phyloP scores from a whole-genome alignment of 2,329 filamentous ascomycete species.

The Ophioceras dolichostomum region DNA sequence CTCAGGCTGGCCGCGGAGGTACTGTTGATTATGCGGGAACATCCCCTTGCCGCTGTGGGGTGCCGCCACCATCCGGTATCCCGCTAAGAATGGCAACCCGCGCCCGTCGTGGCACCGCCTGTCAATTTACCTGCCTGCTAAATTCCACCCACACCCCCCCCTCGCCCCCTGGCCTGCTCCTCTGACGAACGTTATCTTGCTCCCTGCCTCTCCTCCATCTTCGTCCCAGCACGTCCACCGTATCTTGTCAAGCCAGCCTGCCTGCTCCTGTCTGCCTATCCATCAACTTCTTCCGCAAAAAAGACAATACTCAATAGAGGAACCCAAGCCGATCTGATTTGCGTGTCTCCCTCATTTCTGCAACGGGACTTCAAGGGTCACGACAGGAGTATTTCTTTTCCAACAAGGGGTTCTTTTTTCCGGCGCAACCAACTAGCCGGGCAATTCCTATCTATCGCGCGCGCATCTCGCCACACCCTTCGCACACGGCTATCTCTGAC shows the following conservation, averaged over 20 bases:
- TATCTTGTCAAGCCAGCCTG: neutral
- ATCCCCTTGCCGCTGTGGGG: neutral
- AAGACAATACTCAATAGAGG: too few species aligned
- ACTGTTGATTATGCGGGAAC: constrained; percentile 2
- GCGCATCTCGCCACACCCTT: too few species aligned
- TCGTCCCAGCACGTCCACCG: neutral
- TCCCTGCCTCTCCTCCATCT: too few species aligned
- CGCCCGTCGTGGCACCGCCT: neutral
- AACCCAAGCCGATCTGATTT: too few species aligned
- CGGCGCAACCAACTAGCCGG: too few species aligned
- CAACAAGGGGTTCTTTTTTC: too few species aligned
- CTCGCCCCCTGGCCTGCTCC: constrained; percentile 1
- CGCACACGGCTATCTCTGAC: too few species aligned
- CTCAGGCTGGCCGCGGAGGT: neutral
- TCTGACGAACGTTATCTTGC: constrained; percentile 1
- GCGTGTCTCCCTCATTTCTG: too few species aligned
- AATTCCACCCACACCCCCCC: neutral
- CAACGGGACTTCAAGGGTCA: too few species aligned
- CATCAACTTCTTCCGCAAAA: too few species aligned
- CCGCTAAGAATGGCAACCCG: constrained; percentile 1
- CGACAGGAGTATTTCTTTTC: too few species aligned
- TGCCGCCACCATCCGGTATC: neutral
- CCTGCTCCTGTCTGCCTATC: neutral
- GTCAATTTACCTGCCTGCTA: neutral
- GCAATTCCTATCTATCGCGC: too few species aligned